Evolutionary conservation across 768 basidiomycete species (phyloP).

Genomic region (Leccinum broughii): DNA sequence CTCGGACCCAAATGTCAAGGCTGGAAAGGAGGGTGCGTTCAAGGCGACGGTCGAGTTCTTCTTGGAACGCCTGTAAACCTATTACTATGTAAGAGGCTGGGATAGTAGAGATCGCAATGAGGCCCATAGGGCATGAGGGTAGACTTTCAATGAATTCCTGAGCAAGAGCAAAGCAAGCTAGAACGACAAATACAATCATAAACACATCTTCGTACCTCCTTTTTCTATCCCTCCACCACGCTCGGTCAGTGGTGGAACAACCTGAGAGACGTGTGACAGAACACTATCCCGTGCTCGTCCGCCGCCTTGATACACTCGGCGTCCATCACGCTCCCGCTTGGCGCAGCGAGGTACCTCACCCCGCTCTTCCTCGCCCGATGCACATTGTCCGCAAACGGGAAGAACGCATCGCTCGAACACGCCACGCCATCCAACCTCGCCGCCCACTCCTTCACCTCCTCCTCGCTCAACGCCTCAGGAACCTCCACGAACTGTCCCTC

Average conservation of each 20-base stretch:
- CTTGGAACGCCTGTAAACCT: slow-evolving; percentile 31
- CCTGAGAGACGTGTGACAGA: slow-evolving; percentile 84
- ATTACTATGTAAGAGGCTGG: neutral
- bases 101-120: neutral
- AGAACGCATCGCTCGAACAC: slow-evolving; percentile 97
- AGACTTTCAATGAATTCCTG: neutral
- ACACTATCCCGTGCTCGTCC: slow-evolving; percentile 89
- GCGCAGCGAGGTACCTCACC: slow-evolving; percentile 88
- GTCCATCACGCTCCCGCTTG: slow-evolving; percentile 96
- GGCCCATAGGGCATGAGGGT: neutral
- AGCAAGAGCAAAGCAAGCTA: neutral
- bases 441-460: slow-evolving; percentile 77
- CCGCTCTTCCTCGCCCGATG: slow-evolving; percentile 91
- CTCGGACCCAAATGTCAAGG: slow-evolving; percentile 51
- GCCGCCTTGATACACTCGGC: slow-evolving; percentile 94
- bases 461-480: slow-evolving; percentile 62
- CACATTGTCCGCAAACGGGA: slow-evolving; percentile 99
- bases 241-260: slow-evolving; percentile 80
- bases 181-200: neutral
- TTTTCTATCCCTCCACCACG: too few relatives aligned
- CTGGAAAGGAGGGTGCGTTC: slow-evolving; percentile 57
- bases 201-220: neutral
- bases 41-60: slow-evolving; percentile 58
- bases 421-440: slow-evolving; percentile 78
- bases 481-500: slow-evolving; percentile 78